Conservation (phyloP, 2,329 filamentous ascomycete genomes). For the Coleophoma cylindrospora region DNA sequence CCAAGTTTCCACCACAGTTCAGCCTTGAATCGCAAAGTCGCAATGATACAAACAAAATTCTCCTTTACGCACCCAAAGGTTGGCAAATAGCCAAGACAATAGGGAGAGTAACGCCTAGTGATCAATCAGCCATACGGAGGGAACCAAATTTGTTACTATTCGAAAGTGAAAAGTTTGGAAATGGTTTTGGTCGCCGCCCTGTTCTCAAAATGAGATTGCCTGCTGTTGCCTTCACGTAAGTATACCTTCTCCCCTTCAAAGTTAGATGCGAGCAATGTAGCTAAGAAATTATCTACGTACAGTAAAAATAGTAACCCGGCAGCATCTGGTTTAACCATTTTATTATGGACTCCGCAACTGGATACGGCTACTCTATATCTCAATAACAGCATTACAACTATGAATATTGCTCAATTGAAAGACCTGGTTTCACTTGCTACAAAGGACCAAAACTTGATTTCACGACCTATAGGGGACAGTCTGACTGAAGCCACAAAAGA, state of each 20-base stretch:
- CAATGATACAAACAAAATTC: not conserved
- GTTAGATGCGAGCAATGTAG: not conserved
- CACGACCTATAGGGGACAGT: not conserved
- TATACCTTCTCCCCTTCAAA: not conserved
- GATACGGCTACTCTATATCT: not conserved
- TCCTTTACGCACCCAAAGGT: not conserved
- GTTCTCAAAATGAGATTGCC: not conserved
- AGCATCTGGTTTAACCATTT: not conserved
- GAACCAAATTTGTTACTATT: not conserved
- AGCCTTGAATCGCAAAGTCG: not conserved
- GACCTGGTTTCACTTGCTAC: too few species aligned
- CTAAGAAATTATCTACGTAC: too few species aligned
- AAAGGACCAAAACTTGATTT: not conserved
- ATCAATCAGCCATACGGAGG: not conserved
- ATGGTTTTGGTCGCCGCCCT: not conserved
- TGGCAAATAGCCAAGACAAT: not conserved
- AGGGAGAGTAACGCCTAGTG: not conserved
- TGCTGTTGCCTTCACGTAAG: not conserved
- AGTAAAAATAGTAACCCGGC: not conserved
- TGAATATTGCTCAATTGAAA: too few species aligned
- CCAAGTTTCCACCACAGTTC: constrained; percentile 1
- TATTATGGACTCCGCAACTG: not conserved
- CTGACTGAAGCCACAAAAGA: not conserved
- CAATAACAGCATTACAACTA: not conserved
- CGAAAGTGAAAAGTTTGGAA: not conserved